Evolutionary conservation across 2,329 filamentous ascomycete species (phyloP), one percentile per base, ranked within the genome.

Genomic region (Cladosporium sp.): DNA sequence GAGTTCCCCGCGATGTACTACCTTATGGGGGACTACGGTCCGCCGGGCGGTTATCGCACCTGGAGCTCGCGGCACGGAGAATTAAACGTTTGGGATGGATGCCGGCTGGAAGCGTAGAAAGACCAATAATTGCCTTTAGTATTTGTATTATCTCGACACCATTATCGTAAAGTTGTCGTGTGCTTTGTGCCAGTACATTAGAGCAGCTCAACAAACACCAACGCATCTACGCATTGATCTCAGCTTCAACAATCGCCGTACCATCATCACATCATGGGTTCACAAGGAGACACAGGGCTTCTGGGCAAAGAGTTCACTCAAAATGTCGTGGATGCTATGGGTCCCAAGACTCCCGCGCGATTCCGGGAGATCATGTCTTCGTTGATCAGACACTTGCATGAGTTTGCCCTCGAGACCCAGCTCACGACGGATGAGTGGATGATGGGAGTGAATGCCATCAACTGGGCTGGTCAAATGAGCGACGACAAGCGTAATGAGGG

Each of bases 381-480:
- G 31, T 61, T 82, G 18, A 81, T 79, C 56, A 67, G 69, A 41
- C 80, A 83, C 61, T 66, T 82, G 3, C 80, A 83, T 57, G 80
- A 82, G 60, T 83, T 79, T 63, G 78, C 78, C 18, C 72, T 79
- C 53, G 80, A 82, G 61, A 76, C 77, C 44, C 75, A 82, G 54
- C 66, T 83, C 38, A 82, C 79, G 0, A 70, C 80, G 4, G 79
- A 81, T 41, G 79, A 82, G 60, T 82, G 77, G 76, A 77, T 80
- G 74, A 68, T 71, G 1, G 79, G 73, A 22, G 76, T 82, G 37
- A 59, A 80, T 32, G 59, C 81, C 67, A 62, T 85, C 63, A 85
- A 85, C 61, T 77, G 77, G 72, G 79, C 80, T 0, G 82, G 82
- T 22, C 74, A 78, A 60, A 84, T 84, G 80, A 82, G 79, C 56